Base-by-base conservation (phyloP, 805 yeast species). In the Nakazawaea peltata region DNA sequence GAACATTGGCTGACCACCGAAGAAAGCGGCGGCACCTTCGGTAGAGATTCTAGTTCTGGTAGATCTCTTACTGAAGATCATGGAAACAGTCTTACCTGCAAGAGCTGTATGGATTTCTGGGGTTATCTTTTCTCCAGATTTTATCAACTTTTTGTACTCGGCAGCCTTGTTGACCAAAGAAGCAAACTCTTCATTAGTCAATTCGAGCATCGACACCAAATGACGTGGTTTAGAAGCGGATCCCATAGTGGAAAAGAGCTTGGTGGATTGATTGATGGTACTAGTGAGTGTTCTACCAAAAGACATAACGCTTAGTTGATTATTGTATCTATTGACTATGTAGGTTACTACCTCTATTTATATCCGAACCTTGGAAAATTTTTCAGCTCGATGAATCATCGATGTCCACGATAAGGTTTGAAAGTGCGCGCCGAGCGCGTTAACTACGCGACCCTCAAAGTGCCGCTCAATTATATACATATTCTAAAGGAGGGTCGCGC, bases 1-100 rank as follows among this genome's bases (percentile, higher is more conserved):
- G 51, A 92, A 92, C 92, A 92, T 82, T 10, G 98, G 96, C 48
- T 81, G 92, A 5, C 88, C 97, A 14, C 97, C 97, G 46, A 90
- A 82, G 54, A 81, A 87, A 2, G 83, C 71, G 10, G 88, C 83
- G 12, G 98, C 98, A 33, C 95, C 97, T 56, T 92, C 98, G 9
- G 88, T 70, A 17, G 96, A 86, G 26, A 92, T 74, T 59, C 98
- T 77, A 17, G 98, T 92, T 59, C 98, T 74, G 17, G 98, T 92
- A 5, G 96, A 85, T 58, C 98, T 77, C 56, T 92, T 92, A 39
- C 86, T 72, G 59, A 92, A 92, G 30, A 92, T 56, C 50, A 92
- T 59, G 1, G 97, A 86, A 18, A 85, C 77, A 2, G 90, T 72
- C 56, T 79, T 84, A 2, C 97, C 97, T 26, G 74, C 59, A 33